Base-by-base conservation (phyloP, 768 basidiomycete species). In the Tephrocybe sp. region DNA sequence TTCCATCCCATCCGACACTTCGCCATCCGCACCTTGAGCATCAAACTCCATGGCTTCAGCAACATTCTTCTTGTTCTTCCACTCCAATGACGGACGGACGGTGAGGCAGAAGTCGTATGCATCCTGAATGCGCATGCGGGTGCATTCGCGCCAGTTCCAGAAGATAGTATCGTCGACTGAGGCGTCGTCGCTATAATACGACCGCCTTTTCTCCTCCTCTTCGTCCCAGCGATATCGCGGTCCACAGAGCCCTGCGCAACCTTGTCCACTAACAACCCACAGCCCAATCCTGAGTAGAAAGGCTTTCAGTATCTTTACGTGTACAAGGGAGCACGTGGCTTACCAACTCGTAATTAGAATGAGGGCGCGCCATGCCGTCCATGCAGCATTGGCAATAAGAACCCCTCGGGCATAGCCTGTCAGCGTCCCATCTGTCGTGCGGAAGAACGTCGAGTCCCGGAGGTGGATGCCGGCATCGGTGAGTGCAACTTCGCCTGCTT, bases 161-260 rank as follows among this genome's bases (percentile, higher is more conserved):
- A 83, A 78, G 19, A 93, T 75, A 12, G 77, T 72, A 22, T 80
- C 79, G n/a, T 65, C 56, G 31, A 75, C 71, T 17, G 73, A 74
- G 2, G 70, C 69, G 31, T 77, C 70, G 45, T 83, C 82, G 52
- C 70, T 76, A 58, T 80, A 78, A 19, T 73, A 59, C 4, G 80
- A 75, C 36, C 72, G 63, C 2, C 72, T 72, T 71, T 85, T 86
- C 62, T 87, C 85, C 13, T 72, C 82, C 44, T 86, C 80, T 69
- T 92, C 91, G 62, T 92, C 90, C 91, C 89, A 91, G 55, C 85
- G 77, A 60, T 84, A 82, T 12, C 88, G 82, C 9, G 91, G 91
- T 39, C 91, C 91, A 65, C 89, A 90, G 13, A 92, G 64, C n/a
- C 91, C 89, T 43, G 82, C 90, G 41, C 86, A 87, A 51, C 81